These are phyloP conservation scores for Effrenium voratum DNA, from an alignment of 73 alveolate genomes.

Conservation along the genomic window DNA sequence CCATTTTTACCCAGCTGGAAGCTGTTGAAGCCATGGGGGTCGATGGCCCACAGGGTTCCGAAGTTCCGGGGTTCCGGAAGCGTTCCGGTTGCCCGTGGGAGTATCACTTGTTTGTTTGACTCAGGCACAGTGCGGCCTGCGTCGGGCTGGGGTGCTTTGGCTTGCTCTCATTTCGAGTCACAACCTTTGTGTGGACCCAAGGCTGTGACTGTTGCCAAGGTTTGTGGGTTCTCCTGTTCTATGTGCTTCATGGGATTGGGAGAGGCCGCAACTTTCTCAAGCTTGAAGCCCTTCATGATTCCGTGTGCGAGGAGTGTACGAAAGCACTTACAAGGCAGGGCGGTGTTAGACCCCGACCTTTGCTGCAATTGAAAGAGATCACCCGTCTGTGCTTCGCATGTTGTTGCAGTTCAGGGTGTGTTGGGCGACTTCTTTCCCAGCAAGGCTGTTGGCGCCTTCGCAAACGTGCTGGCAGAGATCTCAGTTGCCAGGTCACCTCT, in stretches of 20 bases:
- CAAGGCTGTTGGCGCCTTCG: constrained; percentile 51
- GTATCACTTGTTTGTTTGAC: too few relatives aligned
- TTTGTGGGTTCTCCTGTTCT: constrained; percentile 37
- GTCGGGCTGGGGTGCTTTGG: too few relatives aligned
- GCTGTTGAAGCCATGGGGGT: too few relatives aligned
- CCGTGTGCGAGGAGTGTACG: constrained; percentile 41
- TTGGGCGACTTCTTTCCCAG: constrained; percentile 45
- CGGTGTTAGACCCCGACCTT: neutral
- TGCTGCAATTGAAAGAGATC: neutral
- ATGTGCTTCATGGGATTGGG: constrained; percentile 72
- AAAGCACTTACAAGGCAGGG: constrained; percentile 66
- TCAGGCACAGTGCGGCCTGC: too few relatives aligned
- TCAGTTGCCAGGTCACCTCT: neutral
- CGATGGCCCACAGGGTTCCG: too few relatives aligned
- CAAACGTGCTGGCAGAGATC: constrained; percentile 29
- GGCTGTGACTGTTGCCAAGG: too few relatives aligned
- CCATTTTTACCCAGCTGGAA: too few relatives aligned
- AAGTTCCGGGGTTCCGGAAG: too few relatives aligned
- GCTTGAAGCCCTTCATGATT: too few relatives aligned
- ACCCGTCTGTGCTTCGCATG: neutral
- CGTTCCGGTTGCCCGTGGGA: too few relatives aligned
- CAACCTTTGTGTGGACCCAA: too few relatives aligned
- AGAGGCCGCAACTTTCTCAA: neutral
- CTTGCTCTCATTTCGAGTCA: too few relatives aligned
- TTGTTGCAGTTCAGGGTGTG: neutral